phyloP scores from a whole-genome alignment of 495 filamentous ascomycete genomes.

The Xylaria scruposa region DNA sequence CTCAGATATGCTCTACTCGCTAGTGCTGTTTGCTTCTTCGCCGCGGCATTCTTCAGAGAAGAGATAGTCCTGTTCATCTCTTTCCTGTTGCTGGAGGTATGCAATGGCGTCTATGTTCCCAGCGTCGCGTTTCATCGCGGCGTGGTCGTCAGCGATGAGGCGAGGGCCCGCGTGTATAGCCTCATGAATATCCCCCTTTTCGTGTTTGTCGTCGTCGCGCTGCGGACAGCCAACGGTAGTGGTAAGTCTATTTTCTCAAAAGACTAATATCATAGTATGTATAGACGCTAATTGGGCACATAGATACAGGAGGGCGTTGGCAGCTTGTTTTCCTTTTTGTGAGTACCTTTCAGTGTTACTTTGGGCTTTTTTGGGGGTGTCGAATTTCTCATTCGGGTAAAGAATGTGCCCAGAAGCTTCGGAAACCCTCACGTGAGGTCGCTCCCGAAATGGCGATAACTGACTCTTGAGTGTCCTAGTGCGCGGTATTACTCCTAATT shows the following conservation, averaged over 20 bases:
- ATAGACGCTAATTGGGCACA: constrained; percentile 7
- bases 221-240: constrained; percentile 40
- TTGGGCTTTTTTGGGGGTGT: neutral
- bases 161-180: constrained; percentile 52
- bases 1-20: constrained; percentile 37
- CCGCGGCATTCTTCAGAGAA: constrained; percentile 38
- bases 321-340: constrained; percentile 34
- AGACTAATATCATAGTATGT: neutral
- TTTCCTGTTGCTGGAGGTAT: constrained; percentile 53
- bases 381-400: neutral
- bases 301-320: constrained; percentile 26
- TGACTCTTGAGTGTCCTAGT: constrained; percentile 14
- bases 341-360: neutral
- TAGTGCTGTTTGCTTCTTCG: constrained; percentile 37
- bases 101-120: constrained; percentile 56
- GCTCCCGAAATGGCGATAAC: neutral
- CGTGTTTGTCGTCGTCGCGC: constrained; percentile 52
- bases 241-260: constrained; percentile 32
- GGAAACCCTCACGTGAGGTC: neutral
- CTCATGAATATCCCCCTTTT: constrained; percentile 56
- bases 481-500: constrained; percentile 33
- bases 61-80: constrained; percentile 45
- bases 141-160: constrained; percentile 48
- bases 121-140: constrained; percentile 51
- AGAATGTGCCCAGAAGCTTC: neutral